Evolutionary conservation across 345 rosid genomes (phyloP), one percentile per base, ranked within the genome.

Genomic region (Populus tremula): DNA sequence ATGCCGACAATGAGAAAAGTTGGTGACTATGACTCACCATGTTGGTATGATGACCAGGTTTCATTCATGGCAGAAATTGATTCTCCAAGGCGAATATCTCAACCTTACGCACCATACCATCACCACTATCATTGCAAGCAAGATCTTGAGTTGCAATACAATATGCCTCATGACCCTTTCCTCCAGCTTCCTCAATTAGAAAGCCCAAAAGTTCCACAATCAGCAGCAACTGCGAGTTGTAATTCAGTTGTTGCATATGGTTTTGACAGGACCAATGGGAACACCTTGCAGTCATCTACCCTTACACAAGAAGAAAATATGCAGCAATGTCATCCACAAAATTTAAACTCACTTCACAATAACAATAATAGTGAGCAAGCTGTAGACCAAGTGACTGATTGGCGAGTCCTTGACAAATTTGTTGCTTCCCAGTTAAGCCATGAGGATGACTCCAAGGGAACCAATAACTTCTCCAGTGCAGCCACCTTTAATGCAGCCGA

Each of bases 341-440:
- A 82, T 64, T 81, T 90, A 84, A 86, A 77, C 82, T 87, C 93
- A 25, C 71, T 86, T 71, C 79, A 85, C 71, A 77, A 67, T 21
- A 84, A 71, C 67, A 78, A 70, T 59, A 59, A 59, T 38, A 72
- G 66, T 13, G 91, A 90, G 67, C 96, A 89, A 76, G 90, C 81
- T n/a, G 87, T 81, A 45, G 98, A 91, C 69, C 93, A 92, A 86
- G 90, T 90, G 59, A 94, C 91, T 0, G 99, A 96, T 76, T 96
- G 99, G 99, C 89, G 99, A 53, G 92, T 92, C 21, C 91, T 96
- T 25, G 98, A 96, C 83, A 94, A 96, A 75, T 94, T 96, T 74
- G 98, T 96, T 6, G 99, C 99, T 2, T 96, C 97, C 72, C 99
- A 96, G 85, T 88, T 96, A 14, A 94, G 98, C 85, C 90, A 92